These are phyloP conservation scores for Fusarium humuli DNA, from an alignment of 2,329 filamentous ascomycete genomes.

Conservation along the genomic window DNA sequence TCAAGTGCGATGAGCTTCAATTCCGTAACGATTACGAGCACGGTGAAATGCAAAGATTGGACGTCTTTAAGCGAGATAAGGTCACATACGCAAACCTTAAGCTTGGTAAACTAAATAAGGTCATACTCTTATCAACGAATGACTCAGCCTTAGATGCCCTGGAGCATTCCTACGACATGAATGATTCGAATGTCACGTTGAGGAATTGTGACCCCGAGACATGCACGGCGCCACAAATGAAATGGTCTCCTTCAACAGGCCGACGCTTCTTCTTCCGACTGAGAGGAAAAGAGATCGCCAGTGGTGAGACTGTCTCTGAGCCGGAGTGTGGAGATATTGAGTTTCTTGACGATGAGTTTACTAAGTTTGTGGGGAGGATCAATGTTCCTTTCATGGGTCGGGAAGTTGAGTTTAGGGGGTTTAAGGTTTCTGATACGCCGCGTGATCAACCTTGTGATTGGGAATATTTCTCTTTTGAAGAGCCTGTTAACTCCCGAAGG, in stretches of 20 bases:
- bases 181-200: background rate
- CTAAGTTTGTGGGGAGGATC: background rate
- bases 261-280: background rate
- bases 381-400: background rate
- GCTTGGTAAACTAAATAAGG: background rate
- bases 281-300: background rate
- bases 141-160: background rate
- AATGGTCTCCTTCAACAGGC: background rate
- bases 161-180: background rate
- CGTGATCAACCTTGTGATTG: fast-evolving
- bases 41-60: background rate
- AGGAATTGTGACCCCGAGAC: background rate
- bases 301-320: background rate
- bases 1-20: background rate
- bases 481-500: background rate
- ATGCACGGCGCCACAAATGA: background rate
- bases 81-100: background rate
- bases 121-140: background rate
- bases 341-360: background rate
- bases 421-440: background rate
- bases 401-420: background rate
- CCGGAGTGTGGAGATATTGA: background rate
- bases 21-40: background rate
- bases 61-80: background rate
- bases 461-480: background rate